Base-by-base conservation (phyloP, 306 rosid genomes). In the Fagus sylvatica region DNA sequence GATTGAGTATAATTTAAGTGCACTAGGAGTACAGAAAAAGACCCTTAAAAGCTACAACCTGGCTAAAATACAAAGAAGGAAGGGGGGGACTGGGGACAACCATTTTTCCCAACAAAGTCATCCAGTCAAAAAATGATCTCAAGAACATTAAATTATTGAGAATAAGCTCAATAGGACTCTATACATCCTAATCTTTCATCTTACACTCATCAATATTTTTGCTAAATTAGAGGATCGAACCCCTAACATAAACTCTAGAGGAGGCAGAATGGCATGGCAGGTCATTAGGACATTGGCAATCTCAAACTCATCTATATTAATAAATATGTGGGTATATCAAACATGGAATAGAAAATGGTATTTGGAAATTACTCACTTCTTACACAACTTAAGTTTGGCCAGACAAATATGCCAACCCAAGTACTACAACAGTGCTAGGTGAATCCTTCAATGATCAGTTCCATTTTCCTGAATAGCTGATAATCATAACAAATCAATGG, bases 371-470 rank as follows among this genome's bases (percentile, higher is more conserved):
- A 60, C 10, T 46, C 51, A 46, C 11, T 46, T 46, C 11, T 30
- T 11, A 32, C 2, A 3, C 70, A 65, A 17, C 10, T 22, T 33
- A 7, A 60, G 40, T 36, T 17, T 65, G 46, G 42, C 70, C 7
- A 37, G n/a, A 34, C 70, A 65, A 36, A 64, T 22, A 22, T 6
- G 15, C 48, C 32, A 37, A 17, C 49, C 48, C 70, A 10, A 65
- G 43, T 13, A 61, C 22, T 13, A 61, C 22, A 33, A 33, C n/a
- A 37, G 70, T 65, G 70, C 19, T 65, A 17, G 46, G 48, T 65
- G 70, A 65, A 61, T 32, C 68, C 19, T 61, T 61, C 42, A 34
- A 65, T 65, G 12, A 65, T 65, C 48, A 65, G 49, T 16, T 65
- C 70, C 49, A 65, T 37, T 16, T 36, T n/a, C 36, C 48, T 37